phyloP scores from a whole-genome alignment of 768 basidiomycete genomes.

The Agaricus blazei region DNA sequence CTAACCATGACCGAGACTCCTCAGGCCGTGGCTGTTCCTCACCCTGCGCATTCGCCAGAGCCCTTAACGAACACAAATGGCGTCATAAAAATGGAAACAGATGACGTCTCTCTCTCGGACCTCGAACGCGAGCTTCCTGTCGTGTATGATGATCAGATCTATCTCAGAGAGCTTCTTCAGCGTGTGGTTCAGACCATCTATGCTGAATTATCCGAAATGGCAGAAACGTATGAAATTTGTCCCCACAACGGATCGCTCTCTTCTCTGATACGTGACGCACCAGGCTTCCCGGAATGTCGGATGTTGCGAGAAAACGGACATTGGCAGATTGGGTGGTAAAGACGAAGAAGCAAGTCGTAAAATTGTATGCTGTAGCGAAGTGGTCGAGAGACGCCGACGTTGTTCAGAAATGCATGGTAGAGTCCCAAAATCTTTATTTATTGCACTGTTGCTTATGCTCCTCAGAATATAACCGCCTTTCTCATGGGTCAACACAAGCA shows the following conservation, averaged over 20 bases:
- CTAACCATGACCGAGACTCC: constrained; percentile 5
- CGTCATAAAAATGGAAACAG: constrained; percentile 19
- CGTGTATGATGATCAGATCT: constrained; percentile 70
- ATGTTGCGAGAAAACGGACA: constrained; percentile 70
- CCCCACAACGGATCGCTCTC: neutral
- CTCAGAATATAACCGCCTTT: constrained; percentile 82
- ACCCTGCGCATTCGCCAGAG: neutral
- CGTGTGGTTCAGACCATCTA: constrained; percentile 77
- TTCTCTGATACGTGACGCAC: constrained; percentile 8
- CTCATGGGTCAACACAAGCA: constrained; percentile 82
- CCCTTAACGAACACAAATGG: constrained; percentile 20
- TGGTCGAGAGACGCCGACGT: constrained; percentile 84
- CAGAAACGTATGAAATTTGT: constrained; percentile 67
- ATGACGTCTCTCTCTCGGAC: constrained; percentile 40
- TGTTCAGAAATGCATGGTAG: constrained; percentile 84
- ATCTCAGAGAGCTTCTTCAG: constrained; percentile 69
- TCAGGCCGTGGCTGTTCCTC: neutral
- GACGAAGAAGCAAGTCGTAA: constrained; percentile 85
- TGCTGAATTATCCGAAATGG: constrained; percentile 74
- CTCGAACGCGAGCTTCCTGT: constrained; percentile 72
- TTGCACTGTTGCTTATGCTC: constrained; percentile 5
- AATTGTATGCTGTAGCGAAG: constrained; percentile 80
- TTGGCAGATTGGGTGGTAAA: constrained; percentile 89
- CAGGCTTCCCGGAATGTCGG: constrained; percentile 80
- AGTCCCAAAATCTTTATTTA: neutral